phyloP scores from a whole-genome alignment of 2,329 filamentous ascomycete species.

The Dichotomopilus funicola region DNA sequence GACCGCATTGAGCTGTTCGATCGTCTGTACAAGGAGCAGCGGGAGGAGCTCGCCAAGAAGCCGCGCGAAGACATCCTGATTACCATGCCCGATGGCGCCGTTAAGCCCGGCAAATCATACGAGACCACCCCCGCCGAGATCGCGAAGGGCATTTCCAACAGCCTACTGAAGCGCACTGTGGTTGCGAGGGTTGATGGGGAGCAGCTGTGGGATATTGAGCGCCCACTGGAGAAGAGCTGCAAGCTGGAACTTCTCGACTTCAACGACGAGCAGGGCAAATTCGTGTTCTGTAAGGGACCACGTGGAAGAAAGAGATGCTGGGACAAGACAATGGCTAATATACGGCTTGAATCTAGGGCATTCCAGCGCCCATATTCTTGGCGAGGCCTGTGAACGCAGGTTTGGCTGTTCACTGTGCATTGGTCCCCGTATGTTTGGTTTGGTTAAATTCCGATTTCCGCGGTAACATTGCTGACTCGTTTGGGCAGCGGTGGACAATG shows the following conservation, averaged over 20 bases:
- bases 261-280: slow-evolving; percentile 66
- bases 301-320: not conserved
- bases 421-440: slow-evolving; percentile 54
- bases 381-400: slow-evolving; percentile 83
- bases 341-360: slow-evolving; percentile 44
- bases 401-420: slow-evolving; percentile 78
- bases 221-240: slow-evolving; percentile 83
- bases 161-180: slow-evolving; percentile 75
- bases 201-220: slow-evolving; percentile 85
- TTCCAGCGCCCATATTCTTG: slow-evolving; percentile 90
- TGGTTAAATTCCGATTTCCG: not conserved
- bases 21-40: slow-evolving; percentile 74
- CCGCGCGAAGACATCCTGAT: slow-evolving; percentile 69
- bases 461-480: slow-evolving; percentile 65
- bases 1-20: slow-evolving; percentile 84
- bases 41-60: slow-evolving; percentile 66
- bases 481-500: slow-evolving; percentile 61
- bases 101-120: slow-evolving; percentile 73
- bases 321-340: not conserved
- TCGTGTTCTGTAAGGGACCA: slow-evolving; percentile 66
- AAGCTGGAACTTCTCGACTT: slow-evolving; percentile 81
- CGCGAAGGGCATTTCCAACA: slow-evolving; percentile 75
- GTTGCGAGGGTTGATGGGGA: slow-evolving; percentile 77
- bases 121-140: slow-evolving; percentile 82
- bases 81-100: slow-evolving; percentile 64